Percentiles rank a stretch among this genome's conserved stretches.
Evolutionary conservation across 768 basidiomycete species (phyloP).

Genomic region (Megacollybia marginata): DNA sequence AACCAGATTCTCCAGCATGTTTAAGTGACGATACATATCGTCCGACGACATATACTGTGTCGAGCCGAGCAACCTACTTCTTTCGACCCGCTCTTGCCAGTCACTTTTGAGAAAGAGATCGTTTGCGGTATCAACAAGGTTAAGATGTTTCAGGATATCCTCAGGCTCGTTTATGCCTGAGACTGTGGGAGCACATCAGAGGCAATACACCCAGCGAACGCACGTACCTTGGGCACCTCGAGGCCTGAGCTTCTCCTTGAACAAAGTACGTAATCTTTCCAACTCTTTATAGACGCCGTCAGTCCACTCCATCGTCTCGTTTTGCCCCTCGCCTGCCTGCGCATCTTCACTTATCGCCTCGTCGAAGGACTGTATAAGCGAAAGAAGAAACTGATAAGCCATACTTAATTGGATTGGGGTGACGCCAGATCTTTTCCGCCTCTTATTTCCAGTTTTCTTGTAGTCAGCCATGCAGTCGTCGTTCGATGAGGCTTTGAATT

Average conservation of each 20-base stretch:
- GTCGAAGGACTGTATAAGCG: background rate
- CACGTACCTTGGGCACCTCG: background rate
- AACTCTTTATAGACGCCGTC: background rate
- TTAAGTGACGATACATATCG: conserved; percentile 10
- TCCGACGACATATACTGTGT: conserved; percentile 5
- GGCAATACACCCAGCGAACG: background rate
- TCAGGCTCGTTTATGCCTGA: background rate
- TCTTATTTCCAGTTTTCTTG: background rate
- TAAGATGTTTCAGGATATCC: background rate
- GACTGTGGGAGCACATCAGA: no score
- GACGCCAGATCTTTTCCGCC: background rate
- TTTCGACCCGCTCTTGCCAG: background rate
- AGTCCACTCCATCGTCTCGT: background rate
- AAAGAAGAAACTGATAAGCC: background rate
- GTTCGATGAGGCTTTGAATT: no score
- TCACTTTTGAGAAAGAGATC: background rate
- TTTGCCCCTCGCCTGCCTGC: background rate
- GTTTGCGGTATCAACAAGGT: background rate
- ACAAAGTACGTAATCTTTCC: no score
- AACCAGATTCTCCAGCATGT: conserved; percentile 6
- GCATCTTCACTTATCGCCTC: background rate
- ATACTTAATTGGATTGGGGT: background rate
- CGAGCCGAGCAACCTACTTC: background rate
- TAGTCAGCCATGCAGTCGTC: no score
- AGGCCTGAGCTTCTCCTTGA: no score